These are phyloP conservation scores for Xylariaceae sp. DNA, from an alignment of 2,329 filamentous ascomycete species.

Conservation along the genomic window DNA sequence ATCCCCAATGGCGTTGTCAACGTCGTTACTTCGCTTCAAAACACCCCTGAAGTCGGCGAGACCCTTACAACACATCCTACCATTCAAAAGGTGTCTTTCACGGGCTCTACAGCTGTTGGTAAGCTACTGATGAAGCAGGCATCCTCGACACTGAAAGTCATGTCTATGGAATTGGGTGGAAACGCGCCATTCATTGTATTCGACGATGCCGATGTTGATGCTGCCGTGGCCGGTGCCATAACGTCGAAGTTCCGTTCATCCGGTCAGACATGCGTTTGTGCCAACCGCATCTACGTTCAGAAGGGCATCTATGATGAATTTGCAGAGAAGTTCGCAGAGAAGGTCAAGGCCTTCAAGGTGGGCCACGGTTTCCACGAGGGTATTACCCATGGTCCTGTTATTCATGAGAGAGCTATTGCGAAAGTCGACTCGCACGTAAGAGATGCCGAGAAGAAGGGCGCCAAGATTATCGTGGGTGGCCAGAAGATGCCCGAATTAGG, in stretches of 20 bases:
- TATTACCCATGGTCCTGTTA: conserved; percentile 74
- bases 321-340: conserved; percentile 60
- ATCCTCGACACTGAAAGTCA: conserved; percentile 73
- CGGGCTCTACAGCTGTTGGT: conserved; percentile 66
- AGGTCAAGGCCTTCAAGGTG: conserved; percentile 69
- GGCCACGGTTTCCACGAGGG: conserved; percentile 66
- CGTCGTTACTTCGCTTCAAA: conserved; percentile 71
- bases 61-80: conserved; percentile 68
- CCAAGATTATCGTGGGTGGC: conserved; percentile 68
- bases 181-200: conserved; percentile 97
- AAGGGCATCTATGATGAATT: conserved; percentile 73
- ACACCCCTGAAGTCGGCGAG: conserved; percentile 75
- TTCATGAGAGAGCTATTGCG: conserved; percentile 73
- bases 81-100: conserved; percentile 90
- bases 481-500: conserved; percentile 69
- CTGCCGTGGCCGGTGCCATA: conserved; percentile 76
- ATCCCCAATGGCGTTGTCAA: conserved; percentile 90
- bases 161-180: conserved; percentile 85
- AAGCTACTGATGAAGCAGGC: conserved; percentile 86
- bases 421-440: conserved; percentile 78
- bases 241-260: conserved; percentile 88
- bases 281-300: conserved; percentile 79
- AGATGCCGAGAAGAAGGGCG: conserved; percentile 75
- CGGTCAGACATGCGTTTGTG: conserved; percentile 92
- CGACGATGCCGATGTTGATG: conserved; percentile 85